Conservation (phyloP, 495 filamentous ascomycete genomes). For the Podospora tetraspora region DNA sequence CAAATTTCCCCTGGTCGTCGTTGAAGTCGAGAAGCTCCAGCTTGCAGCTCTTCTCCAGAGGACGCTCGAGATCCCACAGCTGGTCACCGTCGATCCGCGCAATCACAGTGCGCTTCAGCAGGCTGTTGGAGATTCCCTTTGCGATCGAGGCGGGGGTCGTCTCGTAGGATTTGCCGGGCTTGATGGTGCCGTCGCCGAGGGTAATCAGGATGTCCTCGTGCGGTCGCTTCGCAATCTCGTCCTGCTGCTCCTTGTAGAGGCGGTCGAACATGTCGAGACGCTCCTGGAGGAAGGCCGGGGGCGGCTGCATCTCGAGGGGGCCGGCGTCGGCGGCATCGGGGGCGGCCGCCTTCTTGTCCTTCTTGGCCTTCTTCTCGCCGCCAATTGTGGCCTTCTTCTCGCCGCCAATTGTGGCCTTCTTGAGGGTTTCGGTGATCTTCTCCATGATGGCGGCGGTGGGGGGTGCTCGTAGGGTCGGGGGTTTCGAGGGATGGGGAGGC, state of each 20-base stretch:
- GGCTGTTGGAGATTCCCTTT: slow-evolving; percentile 59
- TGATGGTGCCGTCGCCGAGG: slow-evolving; percentile 56
- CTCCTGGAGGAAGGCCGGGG: slow-evolving; percentile 74
- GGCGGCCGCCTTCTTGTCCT: slow-evolving; percentile 41
- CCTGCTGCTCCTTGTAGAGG: slow-evolving; percentile 75
- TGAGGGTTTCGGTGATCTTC: slow-evolving; percentile 31
- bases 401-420: slow-evolving; percentile 30
- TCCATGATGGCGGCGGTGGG: slow-evolving; percentile 19
- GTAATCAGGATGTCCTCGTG: slow-evolving; percentile 63
- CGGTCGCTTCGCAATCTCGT: slow-evolving; percentile 60
- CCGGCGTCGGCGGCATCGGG: slow-evolving; percentile 32
- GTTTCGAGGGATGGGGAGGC: slow-evolving; percentile 1
- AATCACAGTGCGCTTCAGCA: slow-evolving; percentile 73
- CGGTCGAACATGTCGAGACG: slow-evolving; percentile 83
- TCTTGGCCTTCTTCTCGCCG: slow-evolving; percentile 32
- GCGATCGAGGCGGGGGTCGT: slow-evolving; percentile 65
- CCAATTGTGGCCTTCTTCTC: slow-evolving; percentile 32
- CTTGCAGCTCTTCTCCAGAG: slow-evolving; percentile 73
- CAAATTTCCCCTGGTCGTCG: slow-evolving; percentile 66
- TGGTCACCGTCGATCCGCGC: slow-evolving; percentile 67
- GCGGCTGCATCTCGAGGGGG: slow-evolving; percentile 55
- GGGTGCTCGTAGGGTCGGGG: neutral
- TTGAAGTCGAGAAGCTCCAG: slow-evolving; percentile 81
- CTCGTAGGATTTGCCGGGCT: slow-evolving; percentile 63
- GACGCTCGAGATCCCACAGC: slow-evolving; percentile 88